Evolutionary conservation across 2,329 filamentous ascomycete genomes (phyloP).

Genomic region (Calycina herbarum): DNA sequence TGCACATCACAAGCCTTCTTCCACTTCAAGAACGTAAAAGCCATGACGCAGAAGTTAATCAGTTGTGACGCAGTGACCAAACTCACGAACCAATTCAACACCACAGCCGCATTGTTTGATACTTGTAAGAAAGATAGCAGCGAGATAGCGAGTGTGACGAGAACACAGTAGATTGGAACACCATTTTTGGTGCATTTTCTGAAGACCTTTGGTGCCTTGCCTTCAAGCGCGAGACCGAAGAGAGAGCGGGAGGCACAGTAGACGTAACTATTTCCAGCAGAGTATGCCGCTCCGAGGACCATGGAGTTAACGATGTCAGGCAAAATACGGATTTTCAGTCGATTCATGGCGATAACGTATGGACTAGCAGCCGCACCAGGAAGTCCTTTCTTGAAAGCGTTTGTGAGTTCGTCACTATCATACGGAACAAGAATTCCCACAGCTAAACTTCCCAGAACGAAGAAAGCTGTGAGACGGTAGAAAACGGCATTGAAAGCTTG

Average conservation of each 20-base stretch:
- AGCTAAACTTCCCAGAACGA: slow-evolving; percentile 64
- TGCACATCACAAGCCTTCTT: slow-evolving; percentile 49
- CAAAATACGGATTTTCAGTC: slow-evolving; percentile 52
- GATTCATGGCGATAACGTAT: slow-evolving; percentile 59
- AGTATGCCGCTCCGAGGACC: slow-evolving; percentile 54
- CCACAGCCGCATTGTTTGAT: slow-evolving; percentile 54
- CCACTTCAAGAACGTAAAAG: slow-evolving; percentile 59
- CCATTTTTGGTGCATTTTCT: slow-evolving; percentile 50
- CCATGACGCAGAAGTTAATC: slow-evolving; percentile 54
- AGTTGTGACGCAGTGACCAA: slow-evolving; percentile 54
- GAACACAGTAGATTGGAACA: slow-evolving; percentile 62
- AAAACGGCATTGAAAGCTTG: slow-evolving; percentile 72
- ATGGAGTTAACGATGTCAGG: slow-evolving; percentile 63
- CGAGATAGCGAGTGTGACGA: slow-evolving; percentile 54
- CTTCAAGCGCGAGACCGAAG: slow-evolving; percentile 51
- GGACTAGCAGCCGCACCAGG: slow-evolving; percentile 41
- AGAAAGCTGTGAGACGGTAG: slow-evolving; percentile 70
- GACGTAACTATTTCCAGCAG: slow-evolving; percentile 56
- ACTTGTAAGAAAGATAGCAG: slow-evolving; percentile 63
- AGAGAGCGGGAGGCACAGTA: slow-evolving; percentile 50
- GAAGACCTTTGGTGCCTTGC: slow-evolving; percentile 49
- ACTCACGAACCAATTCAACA: slow-evolving; percentile 63
- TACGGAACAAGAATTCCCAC: slow-evolving; percentile 66
- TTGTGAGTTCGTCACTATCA: slow-evolving; percentile 57
- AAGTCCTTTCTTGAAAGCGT: slow-evolving; percentile 48